Evolutionary conservation across 352 stramenopile species (phyloP).

Genomic region (Pythium angustatum): DNA sequence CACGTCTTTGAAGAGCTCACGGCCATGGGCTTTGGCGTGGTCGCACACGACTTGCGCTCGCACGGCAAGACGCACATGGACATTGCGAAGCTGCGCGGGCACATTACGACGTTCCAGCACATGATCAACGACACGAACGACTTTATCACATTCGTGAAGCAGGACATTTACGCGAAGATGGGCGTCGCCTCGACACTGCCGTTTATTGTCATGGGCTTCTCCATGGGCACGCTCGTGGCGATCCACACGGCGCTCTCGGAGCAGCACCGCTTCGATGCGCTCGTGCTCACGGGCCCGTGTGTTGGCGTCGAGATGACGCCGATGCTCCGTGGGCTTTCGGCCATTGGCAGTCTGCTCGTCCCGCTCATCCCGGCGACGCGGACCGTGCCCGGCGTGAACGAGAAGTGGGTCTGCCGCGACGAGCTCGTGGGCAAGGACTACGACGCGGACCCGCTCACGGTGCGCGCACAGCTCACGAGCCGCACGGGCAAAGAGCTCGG

Average conservation of each 20-base stretch:
- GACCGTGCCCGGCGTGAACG: constrained; percentile 27
- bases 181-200: background rate
- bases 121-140: constrained; percentile 30
- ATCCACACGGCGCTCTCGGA: constrained; percentile 27
- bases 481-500: constrained; percentile 25
- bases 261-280: constrained; percentile 24
- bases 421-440: constrained; percentile 27
- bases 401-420: constrained; percentile 28
- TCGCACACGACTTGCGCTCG: constrained; percentile 21
- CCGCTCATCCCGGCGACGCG: constrained; percentile 16
- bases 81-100: constrained; percentile 6
- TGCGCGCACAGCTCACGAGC: constrained; percentile 18
- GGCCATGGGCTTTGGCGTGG: constrained; percentile 23
- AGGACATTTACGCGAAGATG: constrained; percentile 23
- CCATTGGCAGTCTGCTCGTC: constrained; percentile 5
- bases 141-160: constrained; percentile 28
- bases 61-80: constrained; percentile 25
- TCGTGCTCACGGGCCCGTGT: constrained; percentile 21
- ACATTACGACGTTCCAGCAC: constrained; percentile 20
- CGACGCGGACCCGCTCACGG: constrained; percentile 28
- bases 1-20: constrained; percentile 24
- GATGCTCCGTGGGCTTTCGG: constrained; percentile 15
- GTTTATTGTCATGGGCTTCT: constrained; percentile 18
- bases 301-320: constrained; percentile 25
- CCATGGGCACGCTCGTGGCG: constrained; percentile 27